phyloP scores from a whole-genome alignment of 305 asterid genomes.

The Fraxinus dipetala region DNA sequence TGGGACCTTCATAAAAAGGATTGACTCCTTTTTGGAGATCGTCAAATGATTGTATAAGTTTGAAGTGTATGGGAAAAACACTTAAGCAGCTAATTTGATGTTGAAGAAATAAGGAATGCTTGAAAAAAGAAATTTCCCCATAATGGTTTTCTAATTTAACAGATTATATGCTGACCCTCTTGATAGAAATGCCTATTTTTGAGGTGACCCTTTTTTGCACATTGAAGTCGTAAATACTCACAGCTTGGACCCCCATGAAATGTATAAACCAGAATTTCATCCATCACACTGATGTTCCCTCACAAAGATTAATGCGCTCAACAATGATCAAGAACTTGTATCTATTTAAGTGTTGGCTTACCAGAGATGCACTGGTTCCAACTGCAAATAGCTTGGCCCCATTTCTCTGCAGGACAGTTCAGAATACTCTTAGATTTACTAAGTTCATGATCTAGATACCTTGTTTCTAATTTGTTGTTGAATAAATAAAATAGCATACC shows the following conservation, averaged over 20 bases:
- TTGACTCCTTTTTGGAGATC: not conserved
- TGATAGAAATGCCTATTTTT: not conserved
- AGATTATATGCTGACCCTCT: not conserved
- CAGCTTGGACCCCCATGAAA: not conserved
- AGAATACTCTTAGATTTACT: slow-evolving; percentile 22
- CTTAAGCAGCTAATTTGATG: not conserved
- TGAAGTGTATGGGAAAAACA: not conserved
- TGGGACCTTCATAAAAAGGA: not conserved
- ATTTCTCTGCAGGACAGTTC: slow-evolving; percentile 62
- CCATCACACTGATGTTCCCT: not conserved
- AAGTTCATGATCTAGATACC: not conserved
- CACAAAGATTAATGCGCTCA: not conserved
- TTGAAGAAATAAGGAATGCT: not conserved
- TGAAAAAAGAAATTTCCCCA: not conserved
- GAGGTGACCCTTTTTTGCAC: not conserved
- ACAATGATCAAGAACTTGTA: slow-evolving; percentile 10
- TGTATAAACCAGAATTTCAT: not conserved
- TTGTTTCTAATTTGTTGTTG: slow-evolving; percentile 1
- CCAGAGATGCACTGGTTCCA: slow-evolving; percentile 90
- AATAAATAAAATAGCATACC: slow-evolving; percentile 37
- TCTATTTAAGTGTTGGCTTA: slow-evolving; percentile 29
- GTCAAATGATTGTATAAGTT: not conserved
- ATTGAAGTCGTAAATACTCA: not conserved
- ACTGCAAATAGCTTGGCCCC: slow-evolving; percentile 86
- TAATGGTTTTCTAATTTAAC: not conserved